These are phyloP conservation scores for Seiridium cupressi DNA, from an alignment of 2,329 filamentous ascomycete genomes.

Conservation along the genomic window DNA sequence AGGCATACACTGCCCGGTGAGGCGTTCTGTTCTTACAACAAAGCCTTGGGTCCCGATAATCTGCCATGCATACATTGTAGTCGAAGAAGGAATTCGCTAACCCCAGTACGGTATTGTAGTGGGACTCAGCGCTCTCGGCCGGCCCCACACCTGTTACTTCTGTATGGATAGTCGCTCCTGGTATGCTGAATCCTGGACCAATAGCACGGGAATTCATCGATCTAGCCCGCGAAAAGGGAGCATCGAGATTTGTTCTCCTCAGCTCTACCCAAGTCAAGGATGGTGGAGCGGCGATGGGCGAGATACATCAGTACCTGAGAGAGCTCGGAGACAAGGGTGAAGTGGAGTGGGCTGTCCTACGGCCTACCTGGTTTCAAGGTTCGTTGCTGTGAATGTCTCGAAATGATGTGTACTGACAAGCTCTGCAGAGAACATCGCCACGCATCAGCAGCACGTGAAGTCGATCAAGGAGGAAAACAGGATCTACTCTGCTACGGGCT, in stretches of 20 bases:
- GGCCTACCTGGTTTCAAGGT: conserved; percentile 45
- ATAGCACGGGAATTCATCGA: conserved; percentile 40
- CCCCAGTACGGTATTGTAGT: conserved; percentile 13
- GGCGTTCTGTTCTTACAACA: too few relatives aligned
- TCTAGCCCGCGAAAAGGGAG: conserved; percentile 31
- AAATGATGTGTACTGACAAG: conserved; percentile 4
- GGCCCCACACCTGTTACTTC: conserved; percentile 25
- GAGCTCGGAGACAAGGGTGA: conserved; percentile 31
- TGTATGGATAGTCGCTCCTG: conserved; percentile 40
- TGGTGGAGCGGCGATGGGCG: conserved; percentile 32
- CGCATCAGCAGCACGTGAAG: conserved; percentile 14
- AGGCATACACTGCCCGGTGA: too few relatives aligned
- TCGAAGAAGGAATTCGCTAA: too few relatives aligned
- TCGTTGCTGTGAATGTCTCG: not conserved
- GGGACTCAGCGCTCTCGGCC: conserved; percentile 27
- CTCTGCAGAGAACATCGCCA: conserved; percentile 13
- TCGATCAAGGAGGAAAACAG: conserved; percentile 25
- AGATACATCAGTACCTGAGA: conserved; percentile 35
- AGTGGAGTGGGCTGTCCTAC: conserved; percentile 40
- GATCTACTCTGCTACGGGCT: conserved; percentile 28
- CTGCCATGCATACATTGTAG: too few relatives aligned
- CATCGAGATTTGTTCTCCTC: conserved; percentile 43
- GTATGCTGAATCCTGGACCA: conserved; percentile 26
- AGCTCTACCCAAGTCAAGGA: conserved; percentile 34
- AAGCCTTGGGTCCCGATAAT: too few relatives aligned